Conservation (phyloP, 23 red algal species). For the Gracilaria vermiculophylla region DNA sequence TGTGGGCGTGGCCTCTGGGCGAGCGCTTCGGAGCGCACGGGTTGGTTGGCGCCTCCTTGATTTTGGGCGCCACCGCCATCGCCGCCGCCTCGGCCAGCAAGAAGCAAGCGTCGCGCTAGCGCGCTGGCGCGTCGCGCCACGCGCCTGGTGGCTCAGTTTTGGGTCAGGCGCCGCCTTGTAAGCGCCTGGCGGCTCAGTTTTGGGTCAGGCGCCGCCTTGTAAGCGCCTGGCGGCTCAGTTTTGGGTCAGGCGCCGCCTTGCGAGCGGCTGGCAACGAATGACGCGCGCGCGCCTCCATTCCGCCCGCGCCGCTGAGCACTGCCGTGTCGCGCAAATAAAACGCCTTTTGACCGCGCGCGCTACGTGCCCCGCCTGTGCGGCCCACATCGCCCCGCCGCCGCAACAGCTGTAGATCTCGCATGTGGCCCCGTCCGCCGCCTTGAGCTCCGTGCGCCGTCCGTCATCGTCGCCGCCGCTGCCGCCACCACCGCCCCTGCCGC, state of each 20-base stretch:
- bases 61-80: conserved; percentile 55
- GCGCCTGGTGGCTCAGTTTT: no score
- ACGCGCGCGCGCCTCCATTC: no score
- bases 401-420: conserved; percentile 1
- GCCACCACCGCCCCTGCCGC: no score
- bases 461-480: background rate
- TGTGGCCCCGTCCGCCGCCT: background rate
- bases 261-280: no score
- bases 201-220: no score
- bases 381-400: background rate
- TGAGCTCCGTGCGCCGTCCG: background rate
- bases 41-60: conserved; percentile 48
- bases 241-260: background rate
- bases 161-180: no score
- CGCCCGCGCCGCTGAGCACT: no score
- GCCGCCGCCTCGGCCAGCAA: background rate
- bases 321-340: background rate
- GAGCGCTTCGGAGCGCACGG: conserved; percentile 59
- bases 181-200: no score
- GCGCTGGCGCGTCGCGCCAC: no score
- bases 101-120: background rate
- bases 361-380: background rate
- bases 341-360: background rate
- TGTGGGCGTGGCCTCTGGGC: conserved; percentile 54
- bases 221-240: no score